A percentile compares a stretch with the other conserved stretches of the same genome.
phyloP scores from a whole-genome alignment of 495 filamentous ascomycete species.

The Aspergillus hancockii region DNA sequence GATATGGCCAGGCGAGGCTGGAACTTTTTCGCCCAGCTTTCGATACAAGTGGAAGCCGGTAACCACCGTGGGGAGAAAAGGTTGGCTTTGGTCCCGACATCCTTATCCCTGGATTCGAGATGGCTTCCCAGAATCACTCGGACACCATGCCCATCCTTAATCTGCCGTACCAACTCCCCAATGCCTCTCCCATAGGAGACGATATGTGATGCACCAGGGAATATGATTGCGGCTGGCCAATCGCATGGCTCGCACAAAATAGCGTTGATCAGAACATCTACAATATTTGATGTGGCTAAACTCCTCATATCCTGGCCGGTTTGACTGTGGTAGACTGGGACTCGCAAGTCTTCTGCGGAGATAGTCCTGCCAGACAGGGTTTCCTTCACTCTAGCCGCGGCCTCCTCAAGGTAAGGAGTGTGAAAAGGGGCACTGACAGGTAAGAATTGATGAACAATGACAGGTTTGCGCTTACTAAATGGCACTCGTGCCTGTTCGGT shows the following conservation, averaged over 20 bases:
- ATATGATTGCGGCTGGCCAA: constrained; percentile 90
- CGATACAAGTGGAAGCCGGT: constrained; percentile 95
- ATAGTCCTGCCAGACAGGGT: constrained; percentile 71
- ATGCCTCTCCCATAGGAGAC: constrained; percentile 95
- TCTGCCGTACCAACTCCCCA: constrained; percentile 90
- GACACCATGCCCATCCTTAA: constrained; percentile 96
- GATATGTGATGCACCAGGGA: constrained; percentile 87
- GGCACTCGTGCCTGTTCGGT: constrained; percentile 94
- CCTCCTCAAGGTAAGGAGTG: constrained; percentile 83
- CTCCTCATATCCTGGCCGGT: constrained; percentile 79
- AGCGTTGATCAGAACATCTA: constrained; percentile 85
- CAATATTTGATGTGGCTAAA: constrained; percentile 63
- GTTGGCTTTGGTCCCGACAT: not conserved
- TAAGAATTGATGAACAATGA: constrained; percentile 95
- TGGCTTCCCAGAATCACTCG: constrained; percentile 52
- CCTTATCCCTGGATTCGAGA: not conserved
- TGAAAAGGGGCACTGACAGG: constrained; percentile 98
- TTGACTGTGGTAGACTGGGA: not conserved
- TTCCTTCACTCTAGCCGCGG: constrained; percentile 66
- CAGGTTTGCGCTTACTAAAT: constrained; percentile 90
- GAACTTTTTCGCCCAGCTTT: constrained; percentile 95
- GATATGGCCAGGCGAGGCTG: constrained; percentile 86
- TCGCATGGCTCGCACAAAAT: constrained; percentile 88
- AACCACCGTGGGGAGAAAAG: constrained; percentile 53
- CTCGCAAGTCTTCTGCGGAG: constrained; percentile 34